Percentiles rank a stretch among this genome's conserved stretches.
These are phyloP conservation scores for Stephanocyclus meneghinianus DNA, from an alignment of 352 stramenopile genomes.

Conservation along the genomic window DNA sequence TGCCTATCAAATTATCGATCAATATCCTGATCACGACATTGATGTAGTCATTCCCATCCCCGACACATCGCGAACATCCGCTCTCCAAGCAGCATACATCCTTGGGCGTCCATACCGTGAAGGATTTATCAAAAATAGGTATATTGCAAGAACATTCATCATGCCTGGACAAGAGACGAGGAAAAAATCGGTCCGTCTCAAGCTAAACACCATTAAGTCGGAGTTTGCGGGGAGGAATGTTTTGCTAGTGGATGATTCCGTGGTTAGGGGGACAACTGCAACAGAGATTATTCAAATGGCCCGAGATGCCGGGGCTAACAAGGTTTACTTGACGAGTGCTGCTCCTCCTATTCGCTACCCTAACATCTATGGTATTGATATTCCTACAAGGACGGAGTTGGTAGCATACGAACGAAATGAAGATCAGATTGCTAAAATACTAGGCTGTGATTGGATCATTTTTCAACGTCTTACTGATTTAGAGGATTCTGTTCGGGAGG, in stretches of 20 bases:
- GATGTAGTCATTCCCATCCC: slow-evolving; percentile 99
- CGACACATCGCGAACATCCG: slow-evolving; percentile 95
- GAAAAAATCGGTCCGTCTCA: slow-evolving; percentile 95
- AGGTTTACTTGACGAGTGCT: slow-evolving; percentile 95
- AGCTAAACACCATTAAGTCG: slow-evolving; percentile 95
- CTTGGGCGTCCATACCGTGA: slow-evolving; percentile 92
- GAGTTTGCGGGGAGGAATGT: slow-evolving; percentile 91
- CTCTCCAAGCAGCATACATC: slow-evolving; percentile 89
- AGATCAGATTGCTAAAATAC: slow-evolving; percentile 90
- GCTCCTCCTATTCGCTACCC: slow-evolving; percentile 96
- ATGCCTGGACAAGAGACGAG: slow-evolving; percentile 96
- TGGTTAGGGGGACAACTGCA: slow-evolving; percentile 97
- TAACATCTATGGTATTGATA: slow-evolving; percentile 99
- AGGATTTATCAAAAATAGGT: slow-evolving; percentile 99
- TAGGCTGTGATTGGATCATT: slow-evolving; percentile 94
- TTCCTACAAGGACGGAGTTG: slow-evolving; percentile 96
- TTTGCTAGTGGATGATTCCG: slow-evolving; percentile 98
- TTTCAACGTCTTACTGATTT: slow-evolving; percentile 86
- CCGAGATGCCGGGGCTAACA: slow-evolving; percentile 94
- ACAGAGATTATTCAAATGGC: slow-evolving; percentile 98
- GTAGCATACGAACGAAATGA: slow-evolving; percentile 94
- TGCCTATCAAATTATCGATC: slow-evolving; percentile 90
- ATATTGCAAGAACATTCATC: slow-evolving; percentile 99
- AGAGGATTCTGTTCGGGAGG: slow-evolving; percentile 82
- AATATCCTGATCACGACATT: slow-evolving; percentile 91